Evolutionary conservation across 768 basidiomycete species (phyloP), one percentile per base, ranked within the genome.

Genomic region (Pleurotus tuber-regium): DNA sequence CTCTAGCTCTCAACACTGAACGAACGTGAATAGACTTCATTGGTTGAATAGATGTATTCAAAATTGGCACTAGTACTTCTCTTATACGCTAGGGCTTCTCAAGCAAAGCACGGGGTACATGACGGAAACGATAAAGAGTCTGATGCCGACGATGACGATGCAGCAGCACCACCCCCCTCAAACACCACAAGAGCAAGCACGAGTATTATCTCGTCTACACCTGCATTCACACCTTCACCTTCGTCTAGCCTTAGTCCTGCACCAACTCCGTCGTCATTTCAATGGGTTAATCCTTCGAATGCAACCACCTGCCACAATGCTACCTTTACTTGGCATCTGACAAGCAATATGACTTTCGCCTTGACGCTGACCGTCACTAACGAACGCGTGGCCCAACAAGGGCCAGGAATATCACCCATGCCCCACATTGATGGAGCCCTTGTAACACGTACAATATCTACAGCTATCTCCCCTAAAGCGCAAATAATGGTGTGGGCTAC

Each of bases 261-360:
- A 18, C 9, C 56, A 11, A 26, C 57, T 18, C 12, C 50, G 4
- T 39, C 54, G 18, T n/a, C 55, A n/a, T 53, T 66, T 25, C 53
- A 46, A 35, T 65, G 69, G 48, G 36, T 59, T 33, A 53, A 44
- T 24, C 64, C 63, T 8, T 24, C 21, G 9, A 69, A 70, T 39
- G 50, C 56, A 9, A 67, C 70, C 1, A 63, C 63, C 12, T 70
- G 70, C 56, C 51, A 54, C 28, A 53, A 49, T 23, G 55, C 54
- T 14, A 57, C 54, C 2, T 46, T 72, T 14, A 52, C 57, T 6
- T 72, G 70, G 69, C 41, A 35, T 7, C 61, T 56, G 28, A 41
- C 38, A 28, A 53, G 55, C 10, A 42, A 42, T 16, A 16, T 26
- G 16, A 19, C 28, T 38, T 52, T 60, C 29, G 43, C 59, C 6